A percentile compares a stretch with the other conserved stretches of the same genome.
phyloP scores from a whole-genome alignment of 2,329 filamentous ascomycete species.

The Aspergillus awamori region DNA sequence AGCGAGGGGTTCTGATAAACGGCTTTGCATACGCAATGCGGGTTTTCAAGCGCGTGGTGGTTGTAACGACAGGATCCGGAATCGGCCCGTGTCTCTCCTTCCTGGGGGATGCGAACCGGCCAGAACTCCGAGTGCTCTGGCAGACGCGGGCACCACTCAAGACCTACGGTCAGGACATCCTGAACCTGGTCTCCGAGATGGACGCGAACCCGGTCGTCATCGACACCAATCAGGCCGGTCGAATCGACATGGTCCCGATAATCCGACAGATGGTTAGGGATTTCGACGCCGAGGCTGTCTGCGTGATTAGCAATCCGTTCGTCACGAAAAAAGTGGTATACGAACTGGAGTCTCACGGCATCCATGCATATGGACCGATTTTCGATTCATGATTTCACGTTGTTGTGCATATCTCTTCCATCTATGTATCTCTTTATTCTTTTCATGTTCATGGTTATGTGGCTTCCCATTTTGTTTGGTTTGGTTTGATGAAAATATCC shows the following conservation, averaged over 20 bases:
- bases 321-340: constrained; percentile 71
- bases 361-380: constrained; percentile 72
- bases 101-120: constrained; percentile 52
- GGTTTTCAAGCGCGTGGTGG: constrained; percentile 65
- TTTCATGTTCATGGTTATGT: background rate
- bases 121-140: constrained; percentile 66
- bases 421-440: constrained; percentile 7
- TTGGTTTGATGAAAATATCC: too few relatives aligned
- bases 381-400: constrained; percentile 61
- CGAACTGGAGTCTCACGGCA: constrained; percentile 65
- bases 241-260: constrained; percentile 63
- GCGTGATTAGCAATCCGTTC: constrained; percentile 71
- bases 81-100: constrained; percentile 70
- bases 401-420: background rate
- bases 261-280: constrained; percentile 55
- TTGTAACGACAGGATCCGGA: constrained; percentile 73
- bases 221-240: constrained; percentile 63
- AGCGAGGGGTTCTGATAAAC: constrained; percentile 67
- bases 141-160: constrained; percentile 62
- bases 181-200: constrained; percentile 58
- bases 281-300: constrained; percentile 65
- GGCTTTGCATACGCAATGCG: constrained; percentile 69
- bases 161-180: constrained; percentile 64
- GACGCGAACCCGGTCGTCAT: constrained; percentile 68
- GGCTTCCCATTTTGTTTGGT: background rate